Evolutionary conservation across 2,329 filamentous ascomycete species (phyloP).

Genomic region (Hyphodiscus sp.): DNA sequence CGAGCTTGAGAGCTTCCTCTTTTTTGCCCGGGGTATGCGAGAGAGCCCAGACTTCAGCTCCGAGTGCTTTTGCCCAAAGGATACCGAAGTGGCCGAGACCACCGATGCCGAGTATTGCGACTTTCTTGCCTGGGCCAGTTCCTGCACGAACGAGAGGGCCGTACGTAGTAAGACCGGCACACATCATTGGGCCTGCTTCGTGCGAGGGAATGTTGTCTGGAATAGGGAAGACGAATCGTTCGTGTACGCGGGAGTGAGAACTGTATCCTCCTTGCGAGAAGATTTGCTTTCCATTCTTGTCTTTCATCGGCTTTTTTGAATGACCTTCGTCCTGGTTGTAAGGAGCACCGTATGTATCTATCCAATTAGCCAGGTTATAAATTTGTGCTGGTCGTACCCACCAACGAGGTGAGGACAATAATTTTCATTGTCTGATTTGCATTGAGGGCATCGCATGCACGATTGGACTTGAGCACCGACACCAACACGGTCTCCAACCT

Average conservation of each 20-base stretch:
- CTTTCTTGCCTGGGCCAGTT: slow-evolving; percentile 44
- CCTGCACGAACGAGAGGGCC: slow-evolving; percentile 35
- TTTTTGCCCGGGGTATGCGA: slow-evolving; percentile 52
- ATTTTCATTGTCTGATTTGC: slow-evolving; percentile 22
- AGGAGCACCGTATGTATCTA: slow-evolving; percentile 15
- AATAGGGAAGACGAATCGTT: slow-evolving; percentile 20
- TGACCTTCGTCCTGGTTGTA: slow-evolving; percentile 7
- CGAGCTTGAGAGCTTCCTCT: slow-evolving; percentile 51
- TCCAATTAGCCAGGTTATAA: background rate
- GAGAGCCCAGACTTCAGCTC: slow-evolving; percentile 60
- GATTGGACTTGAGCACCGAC: slow-evolving; percentile 47
- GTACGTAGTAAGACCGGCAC: slow-evolving; percentile 64
- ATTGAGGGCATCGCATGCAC: slow-evolving; percentile 28
- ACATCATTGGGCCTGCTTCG: slow-evolving; percentile 61
- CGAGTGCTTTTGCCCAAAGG: slow-evolving; percentile 62
- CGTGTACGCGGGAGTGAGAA: background rate
- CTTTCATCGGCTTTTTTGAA: background rate
- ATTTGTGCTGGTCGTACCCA: background rate
- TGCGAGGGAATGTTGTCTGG: slow-evolving; percentile 45
- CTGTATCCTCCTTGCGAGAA: background rate
- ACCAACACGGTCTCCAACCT: slow-evolving; percentile 45
- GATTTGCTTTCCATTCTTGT: slow-evolving; percentile 1
- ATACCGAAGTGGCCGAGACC: slow-evolving; percentile 68
- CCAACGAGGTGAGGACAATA: slow-evolving; percentile 18
- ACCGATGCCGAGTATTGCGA: slow-evolving; percentile 67